Percentiles rank a stretch among this genome's conserved stretches.
phyloP scores from a whole-genome alignment of 768 basidiomycete species.

The Chalciporus piperatus region DNA sequence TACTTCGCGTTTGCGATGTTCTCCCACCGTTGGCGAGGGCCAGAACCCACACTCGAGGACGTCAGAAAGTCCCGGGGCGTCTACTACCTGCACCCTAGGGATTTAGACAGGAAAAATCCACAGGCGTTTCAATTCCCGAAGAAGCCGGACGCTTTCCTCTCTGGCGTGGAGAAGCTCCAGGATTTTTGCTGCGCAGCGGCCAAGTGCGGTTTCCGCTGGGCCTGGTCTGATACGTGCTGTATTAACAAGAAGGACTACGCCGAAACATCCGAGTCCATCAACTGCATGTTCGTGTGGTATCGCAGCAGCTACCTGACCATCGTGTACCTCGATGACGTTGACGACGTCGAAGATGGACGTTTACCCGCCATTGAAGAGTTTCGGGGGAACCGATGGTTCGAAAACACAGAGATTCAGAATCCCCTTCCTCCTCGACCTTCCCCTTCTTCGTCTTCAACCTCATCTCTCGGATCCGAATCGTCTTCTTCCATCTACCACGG shows the following conservation, averaged over 20 bases:
- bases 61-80: slow-evolving; percentile 14
- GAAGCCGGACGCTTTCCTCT: background rate
- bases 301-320: slow-evolving; percentile 23
- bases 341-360: slow-evolving; percentile 20
- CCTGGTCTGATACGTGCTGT: slow-evolving; percentile 30
- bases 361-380: slow-evolving; percentile 1
- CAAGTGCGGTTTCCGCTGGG: slow-evolving; percentile 31
- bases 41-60: slow-evolving; percentile 17
- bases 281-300: slow-evolving; percentile 31
- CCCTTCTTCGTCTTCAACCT: background rate
- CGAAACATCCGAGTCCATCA: slow-evolving; percentile 28
- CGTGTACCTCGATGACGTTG: slow-evolving; percentile 28
- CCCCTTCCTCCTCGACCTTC: slow-evolving; percentile 10
- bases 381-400: slow-evolving; percentile 10
- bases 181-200: slow-evolving; percentile 29
- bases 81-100: slow-evolving; percentile 12
- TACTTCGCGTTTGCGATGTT: slow-evolving; percentile 28
- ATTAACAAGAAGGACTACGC: slow-evolving; percentile 24
- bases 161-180: slow-evolving; percentile 24
- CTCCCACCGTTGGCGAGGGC: slow-evolving; percentile 24
- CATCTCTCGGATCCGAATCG: background rate
- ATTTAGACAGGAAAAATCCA: background rate
- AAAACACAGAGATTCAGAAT: slow-evolving; percentile 12
- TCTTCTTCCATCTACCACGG: slow-evolving; percentile 1
- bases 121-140: background rate